These are phyloP conservation scores for Pythium folliculosum DNA, from an alignment of 352 stramenopile species.

Conservation along the genomic window DNA sequence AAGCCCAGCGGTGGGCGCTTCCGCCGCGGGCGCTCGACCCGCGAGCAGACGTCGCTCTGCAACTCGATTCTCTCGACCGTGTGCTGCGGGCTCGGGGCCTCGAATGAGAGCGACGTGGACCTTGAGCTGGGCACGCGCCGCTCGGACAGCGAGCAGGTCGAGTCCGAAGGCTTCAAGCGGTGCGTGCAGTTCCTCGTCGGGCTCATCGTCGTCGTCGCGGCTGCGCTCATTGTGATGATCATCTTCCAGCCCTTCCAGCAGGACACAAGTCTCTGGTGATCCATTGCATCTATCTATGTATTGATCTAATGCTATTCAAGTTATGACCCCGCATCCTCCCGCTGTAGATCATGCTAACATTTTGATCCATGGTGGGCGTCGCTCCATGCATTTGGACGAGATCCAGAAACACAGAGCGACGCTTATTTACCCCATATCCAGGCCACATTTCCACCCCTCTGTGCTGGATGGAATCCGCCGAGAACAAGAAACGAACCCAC, in stretches of 20 bases:
- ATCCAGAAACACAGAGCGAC: no score
- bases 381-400: no score
- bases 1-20: constrained; percentile 15
- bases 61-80: constrained; percentile 22
- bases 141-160: constrained; percentile 25
- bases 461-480: no score
- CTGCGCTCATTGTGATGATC: constrained; percentile 67
- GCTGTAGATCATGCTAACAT: neutral
- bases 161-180: constrained; percentile 61
- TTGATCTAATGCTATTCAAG: constrained; percentile 24
- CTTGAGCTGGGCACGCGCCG: constrained; percentile 42
- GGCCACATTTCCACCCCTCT: neutral
- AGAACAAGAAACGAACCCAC: no score
- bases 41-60: constrained; percentile 26
- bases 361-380: no score
- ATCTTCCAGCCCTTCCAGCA: constrained; percentile 60
- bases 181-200: constrained; percentile 75
- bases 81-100: constrained; percentile 22
- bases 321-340: neutral
- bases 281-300: constrained; percentile 23
- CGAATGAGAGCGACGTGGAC: constrained; percentile 41
- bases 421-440: neutral
- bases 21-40: constrained; percentile 12
- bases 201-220: constrained; percentile 67
- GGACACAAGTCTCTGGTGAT: constrained; percentile 24